Evolutionary conservation across 2,329 filamentous ascomycete species (phyloP), one percentile per base, ranked within the genome.

Genomic region (Coniella lustricola): DNA sequence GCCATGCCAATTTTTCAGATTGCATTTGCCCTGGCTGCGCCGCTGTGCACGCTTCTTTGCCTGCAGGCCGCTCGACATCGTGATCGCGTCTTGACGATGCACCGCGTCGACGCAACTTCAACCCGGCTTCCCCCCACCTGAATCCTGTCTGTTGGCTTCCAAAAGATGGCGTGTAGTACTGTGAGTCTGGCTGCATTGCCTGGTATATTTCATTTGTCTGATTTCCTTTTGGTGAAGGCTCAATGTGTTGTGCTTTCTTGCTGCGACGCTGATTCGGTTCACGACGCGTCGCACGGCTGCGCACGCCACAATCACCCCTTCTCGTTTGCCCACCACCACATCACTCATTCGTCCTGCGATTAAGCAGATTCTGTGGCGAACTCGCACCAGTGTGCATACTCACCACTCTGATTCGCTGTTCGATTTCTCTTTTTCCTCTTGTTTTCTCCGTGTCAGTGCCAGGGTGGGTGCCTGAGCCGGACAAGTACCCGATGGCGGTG

Each of bases 21-120:
- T 47, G 36, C 10, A 50, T 50, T 50, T 34, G n/a, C 31, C 12
- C 31, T 35, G 12, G 25, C 17, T 33, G 50, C 34, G 47, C 18
- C 47, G 35, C 48, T 39, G 33, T 52, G 47, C 47, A 34, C 37
- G 21, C 43, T 17, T 50, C 34, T 39, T 44, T 37, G 47, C 22
- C 31, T 21, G 42, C 38, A 32, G 21, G 46, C 43, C n/a, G 33
- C 25, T 47, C 12, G 21, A 14, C 29, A 42, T 39, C 47, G 45
- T 42, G 39, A 50, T 47, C 47, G 44, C 47, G 39, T 40, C 29
- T 44, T 21, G 35, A 40, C 47, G 47, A 50, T 50, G 50, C 50
- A 33, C 7, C 13, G 35, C 21, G 10, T 17, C 37, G 21, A 18
- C 33, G 16, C 18, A 35, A n/a, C 13, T 38, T 44, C 29, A n/a